These are phyloP conservation scores for Hansfordia pulvinata DNA, from an alignment of 2,329 filamentous ascomycete species.

Conservation along the genomic window DNA sequence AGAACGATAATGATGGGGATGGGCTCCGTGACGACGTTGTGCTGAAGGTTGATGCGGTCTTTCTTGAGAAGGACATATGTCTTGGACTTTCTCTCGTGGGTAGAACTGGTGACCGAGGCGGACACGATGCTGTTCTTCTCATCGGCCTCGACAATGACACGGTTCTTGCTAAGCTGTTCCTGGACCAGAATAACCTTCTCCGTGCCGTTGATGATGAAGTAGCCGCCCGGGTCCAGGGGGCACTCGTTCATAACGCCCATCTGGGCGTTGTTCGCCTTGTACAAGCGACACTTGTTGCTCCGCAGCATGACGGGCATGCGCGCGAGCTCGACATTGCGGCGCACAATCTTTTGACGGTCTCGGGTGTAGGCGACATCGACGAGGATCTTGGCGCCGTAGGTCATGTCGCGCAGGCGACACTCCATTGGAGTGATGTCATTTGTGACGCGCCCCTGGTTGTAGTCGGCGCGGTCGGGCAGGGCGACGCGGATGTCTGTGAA, in stretches of 20 bases:
- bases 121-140: constrained; percentile 87
- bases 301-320: constrained; percentile 94
- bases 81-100: constrained; percentile 94
- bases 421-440: constrained; percentile 85
- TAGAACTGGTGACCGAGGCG: constrained; percentile 94
- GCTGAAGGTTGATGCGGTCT: constrained; percentile 74
- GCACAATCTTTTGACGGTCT: constrained; percentile 62
- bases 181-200: constrained; percentile 98
- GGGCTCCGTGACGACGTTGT: constrained; percentile 86
- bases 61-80: constrained; percentile 94
- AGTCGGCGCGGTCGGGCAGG: constrained; percentile 65
- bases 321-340: constrained; percentile 68
- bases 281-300: constrained; percentile 83
- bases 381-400: constrained; percentile 89
- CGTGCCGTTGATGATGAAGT: constrained; percentile 94
- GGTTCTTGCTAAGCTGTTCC: constrained; percentile 97
- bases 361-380: constrained; percentile 87
- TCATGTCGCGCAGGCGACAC: constrained; percentile 90
- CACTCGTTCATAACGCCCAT: constrained; percentile 95
- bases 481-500: constrained; percentile 85
- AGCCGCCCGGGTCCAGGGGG: constrained; percentile 87
- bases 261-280: constrained; percentile 68
- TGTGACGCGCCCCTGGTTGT: constrained; percentile 55
- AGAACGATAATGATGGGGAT: constrained; percentile 91
- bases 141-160: constrained; percentile 91